Evolutionary conservation across 257 asterid genomes (phyloP), one percentile per base, ranked within the genome.

Genomic region (Orobanche coerulescens): DNA sequence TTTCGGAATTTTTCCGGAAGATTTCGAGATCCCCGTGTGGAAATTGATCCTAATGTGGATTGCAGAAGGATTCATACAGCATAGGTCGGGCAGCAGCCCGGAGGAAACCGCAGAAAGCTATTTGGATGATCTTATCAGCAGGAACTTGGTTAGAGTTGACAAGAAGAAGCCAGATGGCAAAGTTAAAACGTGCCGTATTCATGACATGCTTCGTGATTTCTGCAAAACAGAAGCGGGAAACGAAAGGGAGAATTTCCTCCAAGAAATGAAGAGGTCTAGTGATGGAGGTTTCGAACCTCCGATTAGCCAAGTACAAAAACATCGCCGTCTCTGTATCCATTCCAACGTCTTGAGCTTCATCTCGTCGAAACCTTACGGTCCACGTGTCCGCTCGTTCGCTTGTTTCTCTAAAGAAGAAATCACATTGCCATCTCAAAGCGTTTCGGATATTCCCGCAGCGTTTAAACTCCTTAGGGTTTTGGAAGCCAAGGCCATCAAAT

Each of bases 381-480:
- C 67, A 8, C 78, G 47, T 55, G 67, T 76, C 5, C 81, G 85
- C 25, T 73, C 85, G 2, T 73, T 79, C 28, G 57, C 73, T 9
- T 66, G 77, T 34, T 68, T 70, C 50, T 56, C 66, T 28, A 58
- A 71, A 3, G 66, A 76, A 42, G 68, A 67, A 28, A 12, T 68
- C 13, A 37, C 28, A 46, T 39, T 78, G 62, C 73, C 73, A 1
- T 0, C 23, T 0, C 68, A 68, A 11, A 30, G 39, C 47, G 25
- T 51, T 11, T 63, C 78, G 4, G 2, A 63, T 34, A 67, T 82
- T 24, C 79, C 74, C 0, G 62, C 56, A 20, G 72, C 72, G 15
- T 81, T 81, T 61, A 62, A 79, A 6, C 55, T 75, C 28, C 73
- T 81, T n/a, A 20, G 84, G 14, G 87, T 81, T 19, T 40, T 81